Percentiles rank a stretch among this genome's conserved stretches.
Evolutionary conservation across 257 asterid species (phyloP).

Genomic region (Solanum medicagineum): DNA sequence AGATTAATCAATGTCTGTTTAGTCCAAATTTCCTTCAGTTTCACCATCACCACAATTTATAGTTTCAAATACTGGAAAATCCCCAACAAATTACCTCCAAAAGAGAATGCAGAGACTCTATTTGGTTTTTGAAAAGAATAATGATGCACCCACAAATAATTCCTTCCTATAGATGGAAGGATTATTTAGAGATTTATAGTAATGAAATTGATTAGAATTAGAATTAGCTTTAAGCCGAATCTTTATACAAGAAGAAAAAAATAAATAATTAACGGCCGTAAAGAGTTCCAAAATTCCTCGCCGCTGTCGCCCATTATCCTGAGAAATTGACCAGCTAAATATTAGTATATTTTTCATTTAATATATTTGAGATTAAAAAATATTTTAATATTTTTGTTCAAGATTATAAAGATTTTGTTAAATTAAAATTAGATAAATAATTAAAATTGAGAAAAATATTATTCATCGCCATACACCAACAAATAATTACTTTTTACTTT

Average conservation of each 20-base stretch:
- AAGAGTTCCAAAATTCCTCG: neutral
- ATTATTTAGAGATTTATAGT: neutral
- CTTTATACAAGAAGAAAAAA: neutral
- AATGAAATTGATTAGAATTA: neutral
- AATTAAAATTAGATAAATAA: too few relatives aligned
- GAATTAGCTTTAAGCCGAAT: neutral
- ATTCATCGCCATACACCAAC: neutral
- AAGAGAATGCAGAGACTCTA: neutral
- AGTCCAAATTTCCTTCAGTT: constrained; percentile 27
- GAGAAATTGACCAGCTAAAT: neutral
- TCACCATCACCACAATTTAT: constrained; percentile 15
- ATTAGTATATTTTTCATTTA: too few relatives aligned
- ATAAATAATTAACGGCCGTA: neutral
- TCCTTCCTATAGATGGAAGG: neutral
- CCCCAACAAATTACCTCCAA: neutral
- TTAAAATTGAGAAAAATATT: neutral
- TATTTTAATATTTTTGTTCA: too few relatives aligned
- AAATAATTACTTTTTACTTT: neutral
- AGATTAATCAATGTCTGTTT: constrained; percentile 60
- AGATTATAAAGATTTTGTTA: too few relatives aligned
- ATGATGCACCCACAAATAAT: too few relatives aligned
- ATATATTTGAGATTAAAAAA: too few relatives aligned
- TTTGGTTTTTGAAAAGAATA: neutral
- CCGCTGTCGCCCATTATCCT: neutral
- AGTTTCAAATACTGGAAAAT: neutral